Base-by-base conservation (phyloP, 2,329 filamentous ascomycete genomes). In the Magnaporthiopsis incrustans region DNA sequence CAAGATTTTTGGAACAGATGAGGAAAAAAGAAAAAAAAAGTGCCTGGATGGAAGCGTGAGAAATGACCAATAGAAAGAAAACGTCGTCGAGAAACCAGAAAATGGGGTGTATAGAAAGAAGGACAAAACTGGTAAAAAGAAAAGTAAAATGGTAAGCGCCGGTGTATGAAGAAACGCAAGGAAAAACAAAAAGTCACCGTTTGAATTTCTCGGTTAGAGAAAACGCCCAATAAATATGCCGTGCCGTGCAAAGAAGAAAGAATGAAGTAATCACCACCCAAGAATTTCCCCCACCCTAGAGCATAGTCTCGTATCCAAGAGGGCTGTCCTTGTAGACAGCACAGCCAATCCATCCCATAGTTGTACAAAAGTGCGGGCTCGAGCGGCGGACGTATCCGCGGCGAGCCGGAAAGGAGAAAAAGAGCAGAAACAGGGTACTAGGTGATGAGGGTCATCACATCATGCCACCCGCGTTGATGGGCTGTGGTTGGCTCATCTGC, bases 401-500 rank as follows among this genome's bases (percentile, higher is more conserved):
- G 44, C 22, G 44, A 53, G 44, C 44, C 44, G 3, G 22, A 6
- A 53, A 25, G 44, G 11, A 62, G 30, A 35, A 57, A n/a, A 62
- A 62, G 33, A 62, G 25, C 27, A 57, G n/a, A 26, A 26, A 32
- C 27, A n/a, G 30, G 50, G 44, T 22, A n/a, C 30, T 18, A 30
- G 8, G 18, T 26, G 12, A 57, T 26, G 33, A 57, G 15, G 18
- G 27, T 14, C 18, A 62, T 69, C 66, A 73, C 75, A 81, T 79
- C 72, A 82, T 75, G 63, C 76, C 78, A 50, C 77, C 76, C 1
- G 78, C 76, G 67, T 73, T 73, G 60, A 75, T 72, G 15, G 72
- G 65, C 30, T 74, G 73, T 1, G 83, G 81, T 63, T 83, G 81
- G 76, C 83, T 86, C 69, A 86, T 83, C 18, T 82, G 83, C 83